These are phyloP conservation scores for Suhomyces tanzawaensis DNA, from an alignment of 805 yeast species.

Conservation along the genomic window DNA sequence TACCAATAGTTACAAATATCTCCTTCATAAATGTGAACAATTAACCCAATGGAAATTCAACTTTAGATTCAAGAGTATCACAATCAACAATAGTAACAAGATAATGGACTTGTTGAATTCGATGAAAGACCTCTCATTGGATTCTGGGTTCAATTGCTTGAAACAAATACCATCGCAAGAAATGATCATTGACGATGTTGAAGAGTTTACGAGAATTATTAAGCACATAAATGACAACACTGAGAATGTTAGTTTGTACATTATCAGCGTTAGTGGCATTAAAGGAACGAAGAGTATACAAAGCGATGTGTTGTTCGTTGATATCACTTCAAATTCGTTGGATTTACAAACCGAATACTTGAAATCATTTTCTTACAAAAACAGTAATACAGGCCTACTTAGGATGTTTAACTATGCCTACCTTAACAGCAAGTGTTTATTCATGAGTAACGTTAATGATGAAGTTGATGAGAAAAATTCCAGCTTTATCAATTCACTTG, in stretches of 20 bases:
- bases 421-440: conserved; percentile 34
- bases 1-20: conserved; percentile 7
- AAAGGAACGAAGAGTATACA: conserved; percentile 7
- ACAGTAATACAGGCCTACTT: background rate
- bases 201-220: conserved; percentile 7
- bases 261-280: conserved; percentile 12
- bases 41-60: conserved; percentile 6
- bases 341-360: conserved; percentile 6
- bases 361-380: background rate
- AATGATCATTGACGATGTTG: conserved; percentile 14
- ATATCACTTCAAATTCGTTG: conserved; percentile 7
- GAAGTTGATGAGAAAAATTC: conserved; percentile 10
- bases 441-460: conserved; percentile 22
- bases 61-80: conserved; percentile 11
- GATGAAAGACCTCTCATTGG: background rate
- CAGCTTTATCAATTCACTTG: conserved; percentile 14
- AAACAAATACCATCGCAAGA: conserved; percentile 13
- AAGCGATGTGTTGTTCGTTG: conserved; percentile 15
- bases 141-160: background rate
- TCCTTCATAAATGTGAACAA: conserved; percentile 6
- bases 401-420: conserved; percentile 9
- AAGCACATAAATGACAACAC: background rate
- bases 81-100: conserved; percentile 2
- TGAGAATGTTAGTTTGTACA: conserved; percentile 6
- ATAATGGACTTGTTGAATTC: conserved; percentile 12